These are phyloP conservation scores for Kazachstania viticola DNA, from an alignment of 805 yeast genomes.

Conservation along the genomic window DNA sequence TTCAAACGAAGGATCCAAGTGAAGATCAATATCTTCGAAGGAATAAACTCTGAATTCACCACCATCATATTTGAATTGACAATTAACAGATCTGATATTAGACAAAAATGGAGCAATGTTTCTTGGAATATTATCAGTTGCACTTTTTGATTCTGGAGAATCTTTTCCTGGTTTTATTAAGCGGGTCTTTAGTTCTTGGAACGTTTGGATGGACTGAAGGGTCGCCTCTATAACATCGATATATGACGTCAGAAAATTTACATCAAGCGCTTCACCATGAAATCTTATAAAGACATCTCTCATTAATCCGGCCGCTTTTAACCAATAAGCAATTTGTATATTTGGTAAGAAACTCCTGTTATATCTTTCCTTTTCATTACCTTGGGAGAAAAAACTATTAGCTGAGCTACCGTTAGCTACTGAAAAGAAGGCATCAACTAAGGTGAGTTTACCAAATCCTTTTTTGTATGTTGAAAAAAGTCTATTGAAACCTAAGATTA, in stretches of 20 bases:
- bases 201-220: conserved; percentile 34
- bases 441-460: conserved; percentile 52
- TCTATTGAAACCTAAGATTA: conserved; percentile 68
- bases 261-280: conserved; percentile 61
- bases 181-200: conserved; percentile 27
- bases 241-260: conserved; percentile 46
- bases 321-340: conserved; percentile 40
- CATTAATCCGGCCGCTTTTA: conserved; percentile 14
- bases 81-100: conserved; percentile 33
- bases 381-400: conserved; percentile 36
- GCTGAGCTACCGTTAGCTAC: conserved; percentile 53
- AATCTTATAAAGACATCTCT: conserved; percentile 42
- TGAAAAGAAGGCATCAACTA: conserved; percentile 59
- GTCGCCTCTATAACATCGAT: conserved; percentile 43
- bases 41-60: conserved; percentile 40
- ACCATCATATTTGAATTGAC: conserved; percentile 53
- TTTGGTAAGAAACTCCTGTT: conserved; percentile 61
- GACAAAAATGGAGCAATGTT: conserved; percentile 16
- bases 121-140: conserved; percentile 1
- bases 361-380: conserved; percentile 35
- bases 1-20: conserved; percentile 38
- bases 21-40: conserved; percentile 30
- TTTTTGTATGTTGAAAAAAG: conserved; percentile 56
- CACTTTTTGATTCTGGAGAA: not conserved
- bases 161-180: conserved; percentile 4